Evolutionary conservation across 1,139 yeast genomes (phyloP).

Genomic region (Protomyces gravidus): DNA sequence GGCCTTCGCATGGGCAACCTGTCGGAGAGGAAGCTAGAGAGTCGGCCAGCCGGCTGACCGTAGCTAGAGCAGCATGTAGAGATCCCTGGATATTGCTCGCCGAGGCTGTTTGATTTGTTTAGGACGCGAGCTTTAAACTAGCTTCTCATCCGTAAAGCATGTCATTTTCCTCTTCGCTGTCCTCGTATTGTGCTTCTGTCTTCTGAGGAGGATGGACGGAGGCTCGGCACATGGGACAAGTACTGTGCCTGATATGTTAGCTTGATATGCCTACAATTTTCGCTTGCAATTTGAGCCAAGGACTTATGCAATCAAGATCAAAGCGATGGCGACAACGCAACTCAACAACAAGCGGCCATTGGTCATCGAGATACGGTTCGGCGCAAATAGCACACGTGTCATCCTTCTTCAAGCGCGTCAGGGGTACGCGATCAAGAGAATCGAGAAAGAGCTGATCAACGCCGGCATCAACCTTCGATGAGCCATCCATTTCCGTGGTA

Average conservation of each 20-base stretch:
- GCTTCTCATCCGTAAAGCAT: slow-evolving; percentile 69
- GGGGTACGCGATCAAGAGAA: slow-evolving; percentile 64
- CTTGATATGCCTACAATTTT: not conserved
- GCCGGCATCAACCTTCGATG: slow-evolving; percentile 43
- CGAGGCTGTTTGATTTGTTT: no score
- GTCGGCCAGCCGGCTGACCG: no score
- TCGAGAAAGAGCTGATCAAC: slow-evolving; percentile 69
- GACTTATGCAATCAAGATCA: slow-evolving; percentile 84
- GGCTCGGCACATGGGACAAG: slow-evolving; percentile 84
- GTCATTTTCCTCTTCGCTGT: slow-evolving; percentile 67
- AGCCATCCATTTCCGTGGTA: not conserved
- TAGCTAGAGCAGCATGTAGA: no score
- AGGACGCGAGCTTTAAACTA: no score
- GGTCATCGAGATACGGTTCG: slow-evolving; percentile 54
- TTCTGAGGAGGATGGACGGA: slow-evolving; percentile 56
- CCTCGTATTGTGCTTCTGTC: slow-evolving; percentile 45
- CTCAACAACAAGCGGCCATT: slow-evolving; percentile 72
- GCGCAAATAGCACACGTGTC: slow-evolving; percentile 85
- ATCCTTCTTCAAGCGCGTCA: slow-evolving; percentile 48
- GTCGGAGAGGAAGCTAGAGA: no score
- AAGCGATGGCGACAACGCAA: slow-evolving; percentile 80
- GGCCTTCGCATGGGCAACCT: no score
- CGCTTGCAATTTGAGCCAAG: slow-evolving; percentile 65
- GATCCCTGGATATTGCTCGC: no score
- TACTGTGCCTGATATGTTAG: slow-evolving; percentile 47